Base-by-base conservation (phyloP, 495 filamentous ascomycete genomes). In the Wilcoxina mikolae region DNA sequence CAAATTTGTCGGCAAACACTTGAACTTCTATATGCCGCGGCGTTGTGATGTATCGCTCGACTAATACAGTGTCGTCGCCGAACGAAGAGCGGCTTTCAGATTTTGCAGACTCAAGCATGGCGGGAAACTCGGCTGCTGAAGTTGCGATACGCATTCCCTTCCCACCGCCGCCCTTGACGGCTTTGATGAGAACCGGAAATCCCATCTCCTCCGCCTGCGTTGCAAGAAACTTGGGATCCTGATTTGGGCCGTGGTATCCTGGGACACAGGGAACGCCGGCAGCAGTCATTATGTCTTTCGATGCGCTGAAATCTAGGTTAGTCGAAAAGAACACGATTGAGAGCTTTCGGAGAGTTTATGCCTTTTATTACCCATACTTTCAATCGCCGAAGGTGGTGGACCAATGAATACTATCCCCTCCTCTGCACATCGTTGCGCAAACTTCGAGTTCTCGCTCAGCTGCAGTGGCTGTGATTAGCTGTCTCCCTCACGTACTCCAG, bases 131-230 rank as follows among this genome's bases (percentile, higher is more conserved):
- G 1, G 74, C 74, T 27, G 84, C 78, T 1, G 71, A 78, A 51
- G 73, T 67, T 4, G 83, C 87, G 60, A 96, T 95, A n/a, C 91
- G 76, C 91, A 99, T 99, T n/a, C 91, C 91, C 67, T 99, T 98
- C 12, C 91, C 91, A 53, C 91, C 91, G 31, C 91, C 91, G 1
- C 91, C 91, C 67, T 89, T 94, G 53, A 96, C 88, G 33, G 93
- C 94, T 72, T 99, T 99, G 39, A 99, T 77, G 15, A 99, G 76
- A 15, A 99, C 93, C 0, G 91, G 91, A 57, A 87, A 99, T 54
- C 79, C 79, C 65, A 96, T 87, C 62, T 83, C 79, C 56, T 78
- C 76, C 17, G 91, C 91, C 65, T 89, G 76, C 9, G 70, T 69
- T 56, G 83, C 73, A 41, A 99, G 74, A 63, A 82, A 78, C 27